Base-by-base conservation (phyloP, 225 moss, liverwort and hornwort species). In the Lunularia cruciata region DNA sequence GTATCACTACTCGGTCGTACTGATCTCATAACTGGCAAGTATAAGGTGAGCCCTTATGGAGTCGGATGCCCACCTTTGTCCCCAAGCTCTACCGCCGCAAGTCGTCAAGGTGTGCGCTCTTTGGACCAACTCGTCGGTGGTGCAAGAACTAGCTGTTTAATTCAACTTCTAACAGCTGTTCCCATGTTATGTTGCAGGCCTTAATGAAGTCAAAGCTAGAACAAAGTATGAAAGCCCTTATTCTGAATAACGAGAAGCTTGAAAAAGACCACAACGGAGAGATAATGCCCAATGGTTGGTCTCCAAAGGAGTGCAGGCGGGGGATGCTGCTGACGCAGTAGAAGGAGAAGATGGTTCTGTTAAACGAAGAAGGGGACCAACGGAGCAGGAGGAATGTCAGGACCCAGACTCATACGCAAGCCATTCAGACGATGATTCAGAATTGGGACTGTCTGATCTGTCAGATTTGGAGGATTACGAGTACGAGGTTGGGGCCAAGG, bases 121-220 rank as follows among this genome's bases (percentile, higher is more conserved):
- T n/a, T n/a, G n/a, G n/a, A n/a, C n/a, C n/a, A n/a, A n/a, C n/a
- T n/a, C n/a, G n/a, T n/a, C n/a, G n/a, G n/a, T n/a, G n/a, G n/a
- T n/a, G n/a, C n/a, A n/a, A n/a, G n/a, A n/a, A n/a, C n/a, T n/a
- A n/a, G n/a, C n/a, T n/a, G n/a, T n/a, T n/a, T n/a, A n/a, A n/a
- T n/a, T n/a, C n/a, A n/a, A n/a, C n/a, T 23, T 52, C 51, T 39
- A 60, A 61, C 36, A n/a, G n/a, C n/a, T n/a, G n/a, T 3, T 32
- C 34, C 39, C 51, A 3, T 68, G 31, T 66, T 0, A 7, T 20
- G 10, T 8, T 52, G 68, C 74, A 81, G 81, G 82, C 82, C 16
- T 64, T 83, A 59, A 72, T 71, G 48, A 72, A 74, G 68, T 83
- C 82, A 18, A 75, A 63, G 51, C 57, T 83, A 62, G 77, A 83